Evolutionary conservation across 2,329 filamentous ascomycete genomes (phyloP).

Genomic region (Ophiosphaerella korrae): DNA sequence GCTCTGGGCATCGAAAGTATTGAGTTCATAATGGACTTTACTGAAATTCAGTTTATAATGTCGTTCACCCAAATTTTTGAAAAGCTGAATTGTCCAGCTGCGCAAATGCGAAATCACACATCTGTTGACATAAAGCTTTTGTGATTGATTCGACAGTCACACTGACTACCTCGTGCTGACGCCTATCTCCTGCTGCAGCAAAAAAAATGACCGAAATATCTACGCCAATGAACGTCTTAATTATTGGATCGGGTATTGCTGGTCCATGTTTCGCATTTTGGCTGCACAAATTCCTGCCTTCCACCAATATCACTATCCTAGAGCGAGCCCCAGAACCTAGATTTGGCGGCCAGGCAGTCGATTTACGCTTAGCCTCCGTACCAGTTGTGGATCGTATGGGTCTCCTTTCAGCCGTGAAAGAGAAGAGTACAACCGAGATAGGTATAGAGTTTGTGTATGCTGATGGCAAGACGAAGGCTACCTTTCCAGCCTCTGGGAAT

Average conservation of each 20-base stretch:
- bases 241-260: conserved; percentile 39
- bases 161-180: not conserved
- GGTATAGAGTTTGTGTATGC: conserved; percentile 52
- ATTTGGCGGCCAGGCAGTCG: conserved; percentile 58
- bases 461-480: conserved; percentile 28
- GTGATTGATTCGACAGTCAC: not conserved
- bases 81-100: no score
- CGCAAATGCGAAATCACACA: no score
- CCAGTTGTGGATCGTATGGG: conserved; percentile 60
- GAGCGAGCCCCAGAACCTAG: conserved; percentile 52
- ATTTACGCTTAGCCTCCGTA: conserved; percentile 59
- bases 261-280: conserved; percentile 56
- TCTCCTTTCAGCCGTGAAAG: conserved; percentile 50
- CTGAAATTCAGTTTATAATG: no score
- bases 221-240: conserved; percentile 28
- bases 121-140: no score
- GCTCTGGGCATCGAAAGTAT: not conserved
- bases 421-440: conserved; percentile 52
- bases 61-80: no score
- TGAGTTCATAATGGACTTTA: no score
- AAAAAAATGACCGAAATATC: not conserved
- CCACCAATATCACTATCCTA: conserved; percentile 46
- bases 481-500: conserved; percentile 45
- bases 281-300: conserved; percentile 48
- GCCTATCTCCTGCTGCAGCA: not conserved